Conservation (phyloP, 495 filamentous ascomycete species). For the Xylaria venustula region DNA sequence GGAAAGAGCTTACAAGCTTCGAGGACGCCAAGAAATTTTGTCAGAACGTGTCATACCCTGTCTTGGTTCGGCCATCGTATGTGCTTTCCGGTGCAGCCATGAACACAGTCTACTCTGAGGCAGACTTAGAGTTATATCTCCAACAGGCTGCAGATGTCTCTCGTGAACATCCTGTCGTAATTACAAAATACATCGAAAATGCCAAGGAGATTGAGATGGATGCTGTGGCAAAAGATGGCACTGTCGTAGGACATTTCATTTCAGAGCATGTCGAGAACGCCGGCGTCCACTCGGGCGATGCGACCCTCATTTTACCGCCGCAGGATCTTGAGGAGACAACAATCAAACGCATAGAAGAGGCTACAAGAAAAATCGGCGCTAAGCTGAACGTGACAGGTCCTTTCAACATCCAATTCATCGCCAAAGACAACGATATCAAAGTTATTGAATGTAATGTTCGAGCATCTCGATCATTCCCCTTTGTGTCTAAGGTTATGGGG, state of each 20-base stretch:
- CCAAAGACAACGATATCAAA: slow-evolving; percentile 99
- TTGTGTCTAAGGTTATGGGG: slow-evolving; percentile 98
- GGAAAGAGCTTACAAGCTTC: slow-evolving; percentile 94
- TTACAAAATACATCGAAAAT: slow-evolving; percentile 97
- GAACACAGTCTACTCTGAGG: slow-evolving; percentile 90
- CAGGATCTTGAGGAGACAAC: slow-evolving; percentile 92
- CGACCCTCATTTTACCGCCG: slow-evolving; percentile 87
- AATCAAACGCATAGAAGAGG: slow-evolving; percentile 86
- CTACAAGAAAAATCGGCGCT: slow-evolving; percentile 90
- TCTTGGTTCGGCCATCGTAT: slow-evolving; percentile 91
- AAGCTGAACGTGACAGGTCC: slow-evolving; percentile 96
- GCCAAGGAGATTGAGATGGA: slow-evolving; percentile 98
- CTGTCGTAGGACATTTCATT: slow-evolving; percentile 87
- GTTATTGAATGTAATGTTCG: slow-evolving; percentile 99
- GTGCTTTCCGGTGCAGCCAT: slow-evolving; percentile 96
- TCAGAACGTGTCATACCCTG: slow-evolving; percentile 81
- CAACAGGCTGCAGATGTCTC: slow-evolving; percentile 87
- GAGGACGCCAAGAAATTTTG: slow-evolving; percentile 84
- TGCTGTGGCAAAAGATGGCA: slow-evolving; percentile 84
- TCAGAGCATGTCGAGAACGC: slow-evolving; percentile 96
- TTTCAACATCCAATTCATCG: slow-evolving; percentile 99
- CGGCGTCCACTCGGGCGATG: slow-evolving; percentile 95
- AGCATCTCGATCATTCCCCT: slow-evolving; percentile 94
- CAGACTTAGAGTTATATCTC: slow-evolving; percentile 86
- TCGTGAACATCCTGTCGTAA: slow-evolving; percentile 93